phyloP scores from a whole-genome alignment of 2,329 filamentous ascomycete genomes.

The Clonostachys rhizophaga region DNA sequence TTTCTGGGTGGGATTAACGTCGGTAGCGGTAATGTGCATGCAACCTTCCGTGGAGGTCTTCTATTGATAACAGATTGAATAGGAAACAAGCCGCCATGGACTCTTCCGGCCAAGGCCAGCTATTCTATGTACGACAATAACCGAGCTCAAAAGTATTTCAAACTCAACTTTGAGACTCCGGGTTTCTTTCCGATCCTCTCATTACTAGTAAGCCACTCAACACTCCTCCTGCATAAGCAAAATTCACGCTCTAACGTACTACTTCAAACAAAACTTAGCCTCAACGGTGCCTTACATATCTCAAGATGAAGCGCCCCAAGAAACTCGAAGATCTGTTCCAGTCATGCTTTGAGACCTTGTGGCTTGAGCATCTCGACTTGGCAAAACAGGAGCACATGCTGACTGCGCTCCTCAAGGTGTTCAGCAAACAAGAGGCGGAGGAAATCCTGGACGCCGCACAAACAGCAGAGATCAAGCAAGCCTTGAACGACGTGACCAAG shows the following conservation, averaged over 20 bases:
- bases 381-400: conserved; percentile 50
- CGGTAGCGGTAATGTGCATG: conserved; percentile 39
- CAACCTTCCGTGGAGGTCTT: not conserved
- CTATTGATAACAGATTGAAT: not conserved
- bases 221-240: conserved; percentile 39
- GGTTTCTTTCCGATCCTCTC: conserved; percentile 33
- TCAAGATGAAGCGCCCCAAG: conserved; percentile 52
- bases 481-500: conserved; percentile 41
- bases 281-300: not conserved
- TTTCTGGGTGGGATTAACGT: conserved; percentile 66
- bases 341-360: conserved; percentile 56
- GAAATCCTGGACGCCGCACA: conserved; percentile 36
- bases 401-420: conserved; percentile 32
- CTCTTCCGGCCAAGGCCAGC: conserved; percentile 59
- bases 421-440: conserved; percentile 45
- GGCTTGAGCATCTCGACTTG: conserved; percentile 55
- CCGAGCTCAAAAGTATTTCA: conserved; percentile 23
- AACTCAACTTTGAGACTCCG: conserved; percentile 28
- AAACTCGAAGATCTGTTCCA: conserved; percentile 49
- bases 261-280: no score
- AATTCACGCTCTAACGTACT: conserved; percentile 59
- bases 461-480: conserved; percentile 31
- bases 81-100: conserved; percentile 76
- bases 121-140: conserved; percentile 42
- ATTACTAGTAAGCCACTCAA: conserved; percentile 32